Conservation (phyloP, 2,329 filamentous ascomycete species). For the Pseudogymnoascus sp. region DNA sequence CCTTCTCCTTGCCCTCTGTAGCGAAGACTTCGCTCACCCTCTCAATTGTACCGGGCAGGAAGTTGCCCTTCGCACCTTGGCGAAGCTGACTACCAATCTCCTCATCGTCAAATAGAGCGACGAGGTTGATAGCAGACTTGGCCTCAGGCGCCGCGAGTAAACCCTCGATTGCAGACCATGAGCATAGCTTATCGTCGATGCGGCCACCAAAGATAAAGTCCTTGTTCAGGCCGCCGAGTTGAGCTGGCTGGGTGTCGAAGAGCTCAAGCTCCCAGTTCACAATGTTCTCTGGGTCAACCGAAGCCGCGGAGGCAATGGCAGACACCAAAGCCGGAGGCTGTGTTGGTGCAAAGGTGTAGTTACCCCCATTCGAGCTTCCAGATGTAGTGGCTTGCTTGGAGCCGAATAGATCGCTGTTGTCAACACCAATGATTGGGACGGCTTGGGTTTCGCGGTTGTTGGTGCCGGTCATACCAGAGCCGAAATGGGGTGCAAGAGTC, state of each 20-base stretch:
- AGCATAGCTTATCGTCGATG: constrained; percentile 97
- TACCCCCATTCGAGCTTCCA: constrained; percentile 21
- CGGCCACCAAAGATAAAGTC: constrained; percentile 94
- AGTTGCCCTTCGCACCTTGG: constrained; percentile 85
- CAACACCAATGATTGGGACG: constrained; percentile 86
- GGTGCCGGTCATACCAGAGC: constrained; percentile 59
- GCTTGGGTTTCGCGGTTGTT: constrained; percentile 87
- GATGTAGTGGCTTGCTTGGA: constrained; percentile 25
- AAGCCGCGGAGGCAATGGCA: constrained; percentile 72
- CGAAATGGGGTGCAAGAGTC: constrained; percentile 90
- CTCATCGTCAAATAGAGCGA: constrained; percentile 94
- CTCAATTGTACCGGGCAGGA: constrained; percentile 73
- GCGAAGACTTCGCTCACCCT: constrained; percentile 67
- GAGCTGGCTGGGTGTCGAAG: constrained; percentile 81
- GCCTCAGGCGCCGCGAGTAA: constrained; percentile 54
- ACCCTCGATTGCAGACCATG: constrained; percentile 80
- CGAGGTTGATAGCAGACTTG: constrained; percentile 73
- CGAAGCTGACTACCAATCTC: constrained; percentile 88
- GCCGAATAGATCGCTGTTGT: constrained; percentile 54
- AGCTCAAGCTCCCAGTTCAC: constrained; percentile 97
- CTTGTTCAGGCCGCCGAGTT: constrained; percentile 75
- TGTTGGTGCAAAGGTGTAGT: constrained; percentile 62
- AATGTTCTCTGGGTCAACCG: constrained; percentile 68
- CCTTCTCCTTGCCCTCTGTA: constrained; percentile 24
- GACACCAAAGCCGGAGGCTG: constrained; percentile 82